Percentiles rank a stretch among this genome's conserved stretches.
Evolutionary conservation across 331 rosid genomes (phyloP).

Genomic region (Acacia concinna): DNA sequence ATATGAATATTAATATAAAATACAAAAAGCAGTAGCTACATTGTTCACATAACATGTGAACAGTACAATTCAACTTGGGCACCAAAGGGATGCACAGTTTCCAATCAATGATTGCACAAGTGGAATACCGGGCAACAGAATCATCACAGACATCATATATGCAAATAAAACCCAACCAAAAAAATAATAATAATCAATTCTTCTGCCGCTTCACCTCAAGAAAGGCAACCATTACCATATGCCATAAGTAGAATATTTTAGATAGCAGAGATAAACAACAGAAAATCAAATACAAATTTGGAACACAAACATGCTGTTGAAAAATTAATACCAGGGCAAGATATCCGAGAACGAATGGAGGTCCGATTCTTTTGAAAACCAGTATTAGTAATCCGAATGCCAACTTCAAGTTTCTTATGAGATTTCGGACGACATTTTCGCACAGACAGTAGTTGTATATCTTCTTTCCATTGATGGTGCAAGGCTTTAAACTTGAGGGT

Average conservation of each 20-base stretch:
- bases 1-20: neutral
- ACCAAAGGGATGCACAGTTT: neutral
- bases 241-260: neutral
- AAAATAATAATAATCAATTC: neutral
- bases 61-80: neutral
- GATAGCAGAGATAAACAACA: neutral
- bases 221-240: neutral
- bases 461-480: slow-evolving; percentile 86
- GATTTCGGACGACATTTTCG: slow-evolving; percentile 69
- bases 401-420: slow-evolving; percentile 65
- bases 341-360: slow-evolving; percentile 64
- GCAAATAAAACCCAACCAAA: neutral
- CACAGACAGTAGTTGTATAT: slow-evolving; percentile 57
- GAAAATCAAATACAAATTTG: neutral
- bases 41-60: neutral
- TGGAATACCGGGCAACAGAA: neutral
- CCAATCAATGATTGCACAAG: neutral
- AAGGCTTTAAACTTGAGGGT: slow-evolving; percentile 77
- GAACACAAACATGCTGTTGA: neutral
- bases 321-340: slow-evolving; percentile 63
- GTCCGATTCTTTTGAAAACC: slow-evolving; percentile 76
- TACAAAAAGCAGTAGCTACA: neutral
- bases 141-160: neutral
- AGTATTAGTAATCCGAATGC: slow-evolving; percentile 52
- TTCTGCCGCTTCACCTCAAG: neutral